Evolutionary conservation across 169 alveolate species (phyloP).

Genomic region (Cyclospora cayetanensis): DNA sequence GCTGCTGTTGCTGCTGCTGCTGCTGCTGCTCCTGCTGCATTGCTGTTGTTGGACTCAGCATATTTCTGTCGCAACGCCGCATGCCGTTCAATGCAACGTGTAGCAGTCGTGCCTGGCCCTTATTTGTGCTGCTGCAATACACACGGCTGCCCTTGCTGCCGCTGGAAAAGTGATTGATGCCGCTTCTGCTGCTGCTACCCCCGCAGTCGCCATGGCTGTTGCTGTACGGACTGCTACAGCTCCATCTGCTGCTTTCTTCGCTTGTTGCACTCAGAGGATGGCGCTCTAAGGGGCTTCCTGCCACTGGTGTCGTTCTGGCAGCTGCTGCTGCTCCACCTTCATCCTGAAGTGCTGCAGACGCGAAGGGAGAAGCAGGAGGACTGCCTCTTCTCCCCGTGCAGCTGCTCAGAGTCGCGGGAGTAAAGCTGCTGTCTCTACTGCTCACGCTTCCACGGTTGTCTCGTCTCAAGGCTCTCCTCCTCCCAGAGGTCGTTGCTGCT

Average conservation of each 20-base stretch:
- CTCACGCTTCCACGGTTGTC: background rate
- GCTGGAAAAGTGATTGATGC: background rate
- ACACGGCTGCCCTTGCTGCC: constrained; percentile 4
- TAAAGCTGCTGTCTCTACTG: background rate
- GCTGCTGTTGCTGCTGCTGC: constrained; percentile 32
- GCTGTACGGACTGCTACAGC: constrained; percentile 43
- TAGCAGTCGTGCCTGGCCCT: constrained; percentile 64
- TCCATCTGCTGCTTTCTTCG: constrained; percentile 15
- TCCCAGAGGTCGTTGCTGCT: background rate
- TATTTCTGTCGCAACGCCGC: constrained; percentile 36
- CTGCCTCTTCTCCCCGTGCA: background rate
- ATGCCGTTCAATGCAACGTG: constrained; percentile 60
- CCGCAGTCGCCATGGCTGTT: constrained; percentile 5
- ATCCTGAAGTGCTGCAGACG: background rate
- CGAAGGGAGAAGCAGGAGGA: constrained; percentile 38
- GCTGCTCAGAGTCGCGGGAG: background rate
- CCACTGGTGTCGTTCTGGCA: background rate
- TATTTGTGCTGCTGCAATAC: background rate
- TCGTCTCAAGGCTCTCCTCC: background rate
- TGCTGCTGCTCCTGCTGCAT: constrained; percentile 46
- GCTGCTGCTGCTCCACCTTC: constrained; percentile 4
- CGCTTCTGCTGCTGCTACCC: constrained; percentile 41
- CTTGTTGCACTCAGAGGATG: background rate
- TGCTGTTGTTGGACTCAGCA: background rate
- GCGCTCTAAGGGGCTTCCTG: background rate